Evolutionary conservation across 768 basidiomycete species (phyloP).

Genomic region (Pleurotus eryngii): DNA sequence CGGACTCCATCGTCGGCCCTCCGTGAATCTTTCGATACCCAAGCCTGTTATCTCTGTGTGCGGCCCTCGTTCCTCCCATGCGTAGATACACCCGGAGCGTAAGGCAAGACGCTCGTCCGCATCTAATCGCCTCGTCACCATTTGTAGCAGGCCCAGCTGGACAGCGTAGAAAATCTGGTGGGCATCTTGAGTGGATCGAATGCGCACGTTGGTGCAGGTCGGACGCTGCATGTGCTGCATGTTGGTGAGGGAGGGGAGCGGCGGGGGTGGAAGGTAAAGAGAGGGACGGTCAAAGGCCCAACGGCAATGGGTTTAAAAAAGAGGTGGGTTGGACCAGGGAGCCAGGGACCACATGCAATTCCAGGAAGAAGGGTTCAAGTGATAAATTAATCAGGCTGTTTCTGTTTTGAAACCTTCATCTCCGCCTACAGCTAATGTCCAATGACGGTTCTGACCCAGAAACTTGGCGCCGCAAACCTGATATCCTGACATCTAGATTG

Average conservation of each 20-base stretch:
- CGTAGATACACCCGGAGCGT: constrained; percentile 51
- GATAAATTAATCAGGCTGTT: constrained; percentile 20
- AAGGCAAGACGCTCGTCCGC: constrained; percentile 69
- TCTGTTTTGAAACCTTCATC: constrained; percentile 15
- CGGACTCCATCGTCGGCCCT: constrained; percentile 80
- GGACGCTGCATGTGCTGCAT: constrained; percentile 59
- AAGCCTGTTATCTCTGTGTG: constrained; percentile 71
- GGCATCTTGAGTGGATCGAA: constrained; percentile 74
- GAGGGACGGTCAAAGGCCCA: neutral
- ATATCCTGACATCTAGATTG: constrained; percentile 34
- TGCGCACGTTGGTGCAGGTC: constrained; percentile 68
- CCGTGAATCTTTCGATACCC: constrained; percentile 83
- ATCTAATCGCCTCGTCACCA: constrained; percentile 76
- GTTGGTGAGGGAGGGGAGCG: constrained; percentile 5
- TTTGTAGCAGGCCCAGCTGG: constrained; percentile 56
- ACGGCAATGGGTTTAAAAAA: neutral
- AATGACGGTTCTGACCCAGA: constrained; percentile 8
- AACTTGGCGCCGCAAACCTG: constrained; percentile 9
- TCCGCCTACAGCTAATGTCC: constrained; percentile 8
- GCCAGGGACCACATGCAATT: constrained; percentile 8
- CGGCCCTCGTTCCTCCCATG: constrained; percentile 76
- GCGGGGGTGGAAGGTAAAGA: constrained; percentile 5
- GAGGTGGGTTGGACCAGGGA: constrained; percentile 5
- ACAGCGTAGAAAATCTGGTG: constrained; percentile 80
- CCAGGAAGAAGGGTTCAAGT: constrained; percentile 3